Base-by-base conservation (phyloP, 2,329 filamentous ascomycete species). In the Aspergillus uvarum region DNA sequence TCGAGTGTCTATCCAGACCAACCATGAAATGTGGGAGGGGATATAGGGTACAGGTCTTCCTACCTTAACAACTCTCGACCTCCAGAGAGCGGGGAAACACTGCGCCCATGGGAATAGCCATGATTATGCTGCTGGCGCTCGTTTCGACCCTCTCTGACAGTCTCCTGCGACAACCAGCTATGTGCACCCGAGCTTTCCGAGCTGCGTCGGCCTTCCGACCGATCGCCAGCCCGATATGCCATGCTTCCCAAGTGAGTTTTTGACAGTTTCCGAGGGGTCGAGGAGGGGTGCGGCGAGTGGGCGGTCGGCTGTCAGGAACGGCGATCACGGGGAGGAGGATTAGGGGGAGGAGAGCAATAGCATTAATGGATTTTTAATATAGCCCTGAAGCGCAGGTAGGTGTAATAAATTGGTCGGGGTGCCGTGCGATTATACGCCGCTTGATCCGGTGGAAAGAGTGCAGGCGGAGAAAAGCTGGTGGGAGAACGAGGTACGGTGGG, bases 101-200 rank as follows among this genome's bases (percentile, higher is more conserved):
- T 66, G 59, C 71, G 65, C 66, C 66, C 69, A 54, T 68, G 66
- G 42, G 66, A 59, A 47, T 65, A 58, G 47, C 64, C 58, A 60
- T 68, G 65, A 53, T 61, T 64, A 57, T 60, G 68, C 31, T 64
- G 63, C 32, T 56, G 60, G 26, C 59, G 65, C 48, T 66, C 63
- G 24, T 35, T 66, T 51, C 65, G 69, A 51, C 64, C 65, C 26
- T 73, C 72, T 57, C 66, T 76, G 31, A 79, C 66, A 2, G 75
- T 79, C 53, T 77, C 76, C 56, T 79, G 74, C 24, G 77, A 77
- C 35, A 70, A 65, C 65, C 70, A 74, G 65, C 75, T 78, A 54
- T 71, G 71, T 51, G 69, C 67, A 51, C 71, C 76, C 31, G 77
- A 76, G 67, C 72, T 76, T 58, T 73, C 74, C n/a, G 77, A 78